Percentiles rank a stretch among this genome's conserved stretches.
These are phyloP conservation scores for Nectriaceae sp. DNA, from an alignment of 2,329 filamentous ascomycete genomes.

Conservation along the genomic window DNA sequence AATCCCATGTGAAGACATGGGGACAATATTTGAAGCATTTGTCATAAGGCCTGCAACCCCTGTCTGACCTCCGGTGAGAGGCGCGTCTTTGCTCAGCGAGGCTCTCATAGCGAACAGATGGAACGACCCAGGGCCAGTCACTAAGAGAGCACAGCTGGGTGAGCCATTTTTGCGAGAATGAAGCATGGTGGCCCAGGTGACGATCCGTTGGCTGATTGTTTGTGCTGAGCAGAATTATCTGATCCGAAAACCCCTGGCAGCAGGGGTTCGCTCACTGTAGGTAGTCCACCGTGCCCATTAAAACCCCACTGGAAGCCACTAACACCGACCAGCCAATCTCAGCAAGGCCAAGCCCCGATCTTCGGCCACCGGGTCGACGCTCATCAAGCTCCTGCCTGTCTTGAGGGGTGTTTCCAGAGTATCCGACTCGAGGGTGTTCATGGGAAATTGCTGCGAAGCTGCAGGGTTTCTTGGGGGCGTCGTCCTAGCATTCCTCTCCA, in stretches of 20 bases:
- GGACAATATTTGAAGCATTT: too few relatives aligned
- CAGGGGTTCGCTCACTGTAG: too few relatives aligned
- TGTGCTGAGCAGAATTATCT: constrained; percentile 35
- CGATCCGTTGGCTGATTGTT: constrained; percentile 8
- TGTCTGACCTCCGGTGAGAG: neutral
- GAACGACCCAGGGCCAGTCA: too few relatives aligned
- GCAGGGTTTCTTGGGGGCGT: neutral
- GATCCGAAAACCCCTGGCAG: constrained; percentile 32
- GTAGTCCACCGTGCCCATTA: neutral
- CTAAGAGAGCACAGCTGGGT: too few relatives aligned
- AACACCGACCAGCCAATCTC: constrained; percentile 1
- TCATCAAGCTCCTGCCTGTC: neutral
- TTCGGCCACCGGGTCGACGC: neutral
- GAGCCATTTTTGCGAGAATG: neutral
- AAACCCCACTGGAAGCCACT: neutral
- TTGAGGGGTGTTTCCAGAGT: neutral
- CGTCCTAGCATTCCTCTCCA: neutral
- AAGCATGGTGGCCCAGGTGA: neutral
- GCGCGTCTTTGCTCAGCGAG: neutral
- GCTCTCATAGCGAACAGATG: neutral
- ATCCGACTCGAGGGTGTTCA: too few relatives aligned
- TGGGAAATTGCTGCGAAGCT: neutral
- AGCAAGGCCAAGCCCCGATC: neutral
- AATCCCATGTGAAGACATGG: too few relatives aligned
- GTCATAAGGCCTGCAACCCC: neutral